Evolutionary conservation across 176 grass and related monocot species (phyloP), one percentile per base, ranked within the genome.

Genomic region (Triticum turgidum): DNA sequence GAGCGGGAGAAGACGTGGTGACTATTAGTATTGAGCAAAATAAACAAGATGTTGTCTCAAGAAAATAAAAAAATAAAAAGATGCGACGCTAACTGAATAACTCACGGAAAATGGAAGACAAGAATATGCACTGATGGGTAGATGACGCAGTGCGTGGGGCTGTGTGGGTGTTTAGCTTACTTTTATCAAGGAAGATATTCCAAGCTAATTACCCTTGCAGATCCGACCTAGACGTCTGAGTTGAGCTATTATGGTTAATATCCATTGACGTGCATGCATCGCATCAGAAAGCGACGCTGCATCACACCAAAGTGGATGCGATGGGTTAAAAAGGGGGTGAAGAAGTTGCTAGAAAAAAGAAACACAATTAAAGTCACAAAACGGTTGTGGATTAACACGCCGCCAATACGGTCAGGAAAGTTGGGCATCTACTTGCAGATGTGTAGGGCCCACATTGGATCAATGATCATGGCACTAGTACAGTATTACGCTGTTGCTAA

Each of bases 321-420:
- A 47, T 84, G 68, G 47, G 85, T 76, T 87, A 59, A 49, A 61
- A 75, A 76, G 45, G 17, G 12, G 41, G 71, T 27, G 71, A 74
- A 47, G 61, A 69, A 61, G 71, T 61, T 70, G 62, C 61, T 61
- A 76, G 17, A 76, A 75, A 34, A 73, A 61, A 34, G 59, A 73
- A 37, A 29, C 7, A 6, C 73, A 80, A 91, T 81, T 80, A 68
- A 68, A 90, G 89, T 80, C 76, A 69, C 47, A 39, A 39, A 32
- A 62, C 85, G 61, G 68, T 52, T 76, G 76, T 69, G 85, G 85
- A 91, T 91, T 91, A 91, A 87, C 85, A 87, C 78, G 85, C 85
- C 81, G 89, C 85, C 49, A 91, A 76, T 91, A 68, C 67, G 85
- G 89, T 76, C 89, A 80, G 85, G 81, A 15, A 91, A 87, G 89